phyloP scores from a whole-genome alignment of 768 basidiomycete species.

The Suillus tomentosus region DNA sequence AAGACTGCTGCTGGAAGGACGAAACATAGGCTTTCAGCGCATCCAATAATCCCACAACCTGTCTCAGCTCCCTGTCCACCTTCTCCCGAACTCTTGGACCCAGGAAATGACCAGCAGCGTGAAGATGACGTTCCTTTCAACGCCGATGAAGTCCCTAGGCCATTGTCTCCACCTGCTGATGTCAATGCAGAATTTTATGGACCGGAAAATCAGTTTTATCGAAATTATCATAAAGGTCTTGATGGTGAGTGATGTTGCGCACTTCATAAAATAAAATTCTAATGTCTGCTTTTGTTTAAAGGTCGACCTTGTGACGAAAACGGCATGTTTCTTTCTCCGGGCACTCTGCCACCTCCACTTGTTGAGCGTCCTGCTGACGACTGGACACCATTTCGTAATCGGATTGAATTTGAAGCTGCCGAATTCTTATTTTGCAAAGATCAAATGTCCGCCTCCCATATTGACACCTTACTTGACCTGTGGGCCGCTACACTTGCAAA shows the following conservation, averaged over 20 bases:
- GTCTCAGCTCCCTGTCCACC: too few relatives aligned
- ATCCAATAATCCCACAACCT: background rate
- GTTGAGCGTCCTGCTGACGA: slow-evolving; percentile 11
- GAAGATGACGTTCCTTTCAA: too few relatives aligned
- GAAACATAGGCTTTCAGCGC: background rate
- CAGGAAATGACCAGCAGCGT: too few relatives aligned
- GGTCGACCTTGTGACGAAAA: slow-evolving; percentile 12
- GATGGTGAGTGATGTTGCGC: slow-evolving; percentile 2
- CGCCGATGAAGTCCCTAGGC: too few relatives aligned
- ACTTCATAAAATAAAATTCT: background rate
- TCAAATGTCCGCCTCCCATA: slow-evolving; percentile 26
- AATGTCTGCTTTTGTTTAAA: background rate
- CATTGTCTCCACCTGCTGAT: background rate
- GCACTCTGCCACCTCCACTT: slow-evolving; percentile 10
- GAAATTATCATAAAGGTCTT: slow-evolving; percentile 5
- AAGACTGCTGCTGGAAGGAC: too few relatives aligned
- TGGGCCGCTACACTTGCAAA: slow-evolving; percentile 22
- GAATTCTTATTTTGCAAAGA: slow-evolving; percentile 22
- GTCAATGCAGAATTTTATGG: slow-evolving; percentile 7
- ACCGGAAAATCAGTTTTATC: slow-evolving; percentile 1
- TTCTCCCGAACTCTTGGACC: too few relatives aligned
- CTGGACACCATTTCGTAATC: slow-evolving; percentile 18
- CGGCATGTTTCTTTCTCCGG: slow-evolving; percentile 2
- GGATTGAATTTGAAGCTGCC: slow-evolving; percentile 20
- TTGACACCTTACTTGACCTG: slow-evolving; percentile 28